A percentile compares a stretch with the other conserved stretches of the same genome.
These are phyloP conservation scores for Fusarium beomiforme DNA, from an alignment of 2,329 filamentous ascomycete genomes.

Conservation along the genomic window DNA sequence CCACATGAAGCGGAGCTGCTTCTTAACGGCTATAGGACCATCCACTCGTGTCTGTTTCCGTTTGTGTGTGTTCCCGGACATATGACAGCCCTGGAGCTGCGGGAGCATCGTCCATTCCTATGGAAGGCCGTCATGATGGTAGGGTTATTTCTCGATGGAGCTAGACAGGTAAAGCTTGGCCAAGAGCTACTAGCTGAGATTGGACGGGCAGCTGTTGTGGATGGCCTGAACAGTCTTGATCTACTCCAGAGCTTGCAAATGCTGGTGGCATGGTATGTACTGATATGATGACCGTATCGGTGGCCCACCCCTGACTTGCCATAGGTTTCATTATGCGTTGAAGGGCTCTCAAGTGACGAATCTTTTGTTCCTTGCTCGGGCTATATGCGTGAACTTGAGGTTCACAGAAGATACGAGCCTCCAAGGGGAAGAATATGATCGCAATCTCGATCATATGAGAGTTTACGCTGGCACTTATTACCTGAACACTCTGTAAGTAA, in stretches of 20 bases:
- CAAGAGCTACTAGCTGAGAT: conserved; percentile 57
- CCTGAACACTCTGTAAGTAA: conserved; percentile 57
- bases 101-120: conserved; percentile 53
- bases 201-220: conserved; percentile 51
- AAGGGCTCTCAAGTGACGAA: conserved; percentile 62
- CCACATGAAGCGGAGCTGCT: conserved; percentile 53
- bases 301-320: conserved; percentile 18
- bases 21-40: conserved; percentile 49
- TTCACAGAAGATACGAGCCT: conserved; percentile 42
- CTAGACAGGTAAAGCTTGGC: conserved; percentile 56
- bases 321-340: conserved; percentile 59
- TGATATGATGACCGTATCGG: background rate
- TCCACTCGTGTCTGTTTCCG: conserved; percentile 53
- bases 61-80: conserved; percentile 55
- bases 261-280: conserved; percentile 56
- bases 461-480: conserved; percentile 62
- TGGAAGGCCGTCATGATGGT: conserved; percentile 63
- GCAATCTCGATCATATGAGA: conserved; percentile 56
- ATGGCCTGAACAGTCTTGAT: conserved; percentile 57
- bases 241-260: conserved; percentile 59
- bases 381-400: conserved; percentile 56
- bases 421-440: conserved; percentile 33
- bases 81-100: conserved; percentile 51
- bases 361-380: conserved; percentile 58
- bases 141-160: conserved; percentile 54